Conservation (phyloP, 371 early-diverging fungal genomes). For the Polyrhizophydium stewartii region DNA sequence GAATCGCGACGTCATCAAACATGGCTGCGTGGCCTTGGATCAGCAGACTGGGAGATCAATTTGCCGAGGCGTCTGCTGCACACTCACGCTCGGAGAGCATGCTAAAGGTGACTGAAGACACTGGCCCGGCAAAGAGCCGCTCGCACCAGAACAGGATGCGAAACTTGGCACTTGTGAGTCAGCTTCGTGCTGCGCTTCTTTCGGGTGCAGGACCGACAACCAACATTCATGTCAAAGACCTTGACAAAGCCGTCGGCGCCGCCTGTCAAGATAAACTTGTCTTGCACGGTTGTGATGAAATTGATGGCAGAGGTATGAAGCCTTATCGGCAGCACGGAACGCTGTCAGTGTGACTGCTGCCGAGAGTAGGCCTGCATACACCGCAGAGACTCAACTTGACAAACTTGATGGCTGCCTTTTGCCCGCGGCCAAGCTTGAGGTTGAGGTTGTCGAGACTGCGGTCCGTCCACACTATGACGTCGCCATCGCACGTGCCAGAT, state of each 20-base stretch:
- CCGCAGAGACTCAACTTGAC: constrained; percentile 16
- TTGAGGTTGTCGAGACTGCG: constrained; percentile 34
- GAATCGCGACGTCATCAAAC: constrained; percentile 24
- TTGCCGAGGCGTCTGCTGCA: too few relatives aligned
- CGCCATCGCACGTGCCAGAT: constrained; percentile 36
- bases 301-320: constrained; percentile 34
- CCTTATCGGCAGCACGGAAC: constrained; percentile 8
- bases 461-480: constrained; percentile 37
- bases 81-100: not conserved
- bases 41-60: too few relatives aligned
- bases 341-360: too few relatives aligned
- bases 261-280: constrained; percentile 38
- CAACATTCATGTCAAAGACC: constrained; percentile 40
- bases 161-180: constrained; percentile 16
- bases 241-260: constrained; percentile 41
- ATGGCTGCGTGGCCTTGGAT: constrained; percentile 21
- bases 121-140: constrained; percentile 32
- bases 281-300: constrained; percentile 16
- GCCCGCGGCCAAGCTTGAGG: constrained; percentile 28
- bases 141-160: constrained; percentile 42
- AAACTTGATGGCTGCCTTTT: constrained; percentile 37
- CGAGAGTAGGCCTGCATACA: not conserved
- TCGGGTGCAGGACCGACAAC: not conserved
- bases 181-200: not conserved
- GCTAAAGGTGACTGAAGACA: constrained; percentile 28